These are phyloP conservation scores for Rhexocercosporidium sp. DNA, from an alignment of 2,329 filamentous ascomycete genomes.

Conservation along the genomic window DNA sequence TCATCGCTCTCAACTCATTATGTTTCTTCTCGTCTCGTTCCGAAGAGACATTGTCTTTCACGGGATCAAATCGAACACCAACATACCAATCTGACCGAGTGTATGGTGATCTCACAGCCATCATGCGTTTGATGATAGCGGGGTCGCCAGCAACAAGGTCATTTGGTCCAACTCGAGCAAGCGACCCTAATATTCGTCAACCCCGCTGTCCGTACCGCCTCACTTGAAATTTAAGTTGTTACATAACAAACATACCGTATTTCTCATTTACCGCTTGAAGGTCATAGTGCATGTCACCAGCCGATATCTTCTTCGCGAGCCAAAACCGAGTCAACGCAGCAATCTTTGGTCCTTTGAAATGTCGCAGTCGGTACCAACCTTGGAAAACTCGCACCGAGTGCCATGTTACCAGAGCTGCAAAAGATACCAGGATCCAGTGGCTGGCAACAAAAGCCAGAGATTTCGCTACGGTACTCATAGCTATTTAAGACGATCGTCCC, in stretches of 20 bases:
- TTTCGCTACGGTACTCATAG: not conserved
- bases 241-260: slow-evolving; percentile 27
- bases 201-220: not conserved
- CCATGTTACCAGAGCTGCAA: slow-evolving; percentile 2
- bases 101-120: slow-evolving; percentile 33
- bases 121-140: slow-evolving; percentile 32
- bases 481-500: not conserved
- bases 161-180: slow-evolving; percentile 37
- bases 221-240: not conserved
- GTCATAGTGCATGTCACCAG: slow-evolving; percentile 26
- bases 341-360: slow-evolving; percentile 29
- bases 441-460: not conserved
- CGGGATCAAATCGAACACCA: slow-evolving; percentile 56
- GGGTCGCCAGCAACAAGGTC: slow-evolving; percentile 34
- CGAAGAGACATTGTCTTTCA: slow-evolving; percentile 59
- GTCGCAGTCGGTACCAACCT: slow-evolving; percentile 25
- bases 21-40: slow-evolving; percentile 53
- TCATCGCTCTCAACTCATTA: slow-evolving; percentile 51
- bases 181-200: slow-evolving; percentile 16
- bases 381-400: slow-evolving; percentile 13
- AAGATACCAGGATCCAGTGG: slow-evolving; percentile 1
- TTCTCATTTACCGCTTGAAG: slow-evolving; percentile 24
- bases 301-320: slow-evolving; percentile 24
- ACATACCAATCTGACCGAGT: slow-evolving; percentile 42
- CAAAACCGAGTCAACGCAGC: slow-evolving; percentile 29